phyloP scores from a whole-genome alignment of 2,329 filamentous ascomycete species.

The Metarhizium humberi region DNA sequence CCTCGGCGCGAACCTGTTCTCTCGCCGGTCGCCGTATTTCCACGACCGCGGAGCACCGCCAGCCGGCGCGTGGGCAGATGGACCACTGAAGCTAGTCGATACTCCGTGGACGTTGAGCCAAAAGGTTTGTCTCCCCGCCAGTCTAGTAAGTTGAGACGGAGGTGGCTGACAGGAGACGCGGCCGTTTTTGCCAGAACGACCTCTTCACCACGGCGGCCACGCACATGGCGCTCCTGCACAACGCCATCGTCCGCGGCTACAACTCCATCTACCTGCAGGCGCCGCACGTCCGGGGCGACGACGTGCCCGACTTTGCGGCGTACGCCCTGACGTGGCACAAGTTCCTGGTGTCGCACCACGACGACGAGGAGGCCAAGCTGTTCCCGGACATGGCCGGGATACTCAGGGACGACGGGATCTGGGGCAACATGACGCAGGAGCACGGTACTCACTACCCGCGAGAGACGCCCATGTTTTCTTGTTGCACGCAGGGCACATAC shows the following conservation, averaged over 20 bases:
- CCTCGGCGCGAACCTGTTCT: constrained; percentile 21
- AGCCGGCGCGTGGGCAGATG: constrained; percentile 40
- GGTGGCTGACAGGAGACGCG: not conserved
- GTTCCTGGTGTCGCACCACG: constrained; percentile 51
- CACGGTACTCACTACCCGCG: constrained; percentile 30
- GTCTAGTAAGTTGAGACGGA: too few species aligned
- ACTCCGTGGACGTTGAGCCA: constrained; percentile 46
- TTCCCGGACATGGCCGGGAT: constrained; percentile 46
- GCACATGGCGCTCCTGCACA: constrained; percentile 54
- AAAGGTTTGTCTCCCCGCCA: not conserved
- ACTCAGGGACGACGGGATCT: constrained; percentile 40
- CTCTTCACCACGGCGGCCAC: constrained; percentile 50
- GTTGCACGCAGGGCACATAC: too few species aligned
- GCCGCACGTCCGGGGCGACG: constrained; percentile 37
- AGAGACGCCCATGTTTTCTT: too few species aligned
- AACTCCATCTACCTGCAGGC: constrained; percentile 56
- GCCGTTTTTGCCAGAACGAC: constrained; percentile 32
- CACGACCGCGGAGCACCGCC: constrained; percentile 18
- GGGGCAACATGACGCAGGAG: constrained; percentile 42
- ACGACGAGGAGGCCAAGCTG: constrained; percentile 48
- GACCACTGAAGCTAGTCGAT: constrained; percentile 42
- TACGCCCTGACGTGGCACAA: constrained; percentile 50
- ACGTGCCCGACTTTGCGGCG: constrained; percentile 46
- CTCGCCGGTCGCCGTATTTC: constrained; percentile 25
- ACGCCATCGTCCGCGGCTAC: constrained; percentile 52